These are phyloP conservation scores for Patellifolia procumbens DNA, from an alignment of 179 eudicot species.

Conservation along the genomic window DNA sequence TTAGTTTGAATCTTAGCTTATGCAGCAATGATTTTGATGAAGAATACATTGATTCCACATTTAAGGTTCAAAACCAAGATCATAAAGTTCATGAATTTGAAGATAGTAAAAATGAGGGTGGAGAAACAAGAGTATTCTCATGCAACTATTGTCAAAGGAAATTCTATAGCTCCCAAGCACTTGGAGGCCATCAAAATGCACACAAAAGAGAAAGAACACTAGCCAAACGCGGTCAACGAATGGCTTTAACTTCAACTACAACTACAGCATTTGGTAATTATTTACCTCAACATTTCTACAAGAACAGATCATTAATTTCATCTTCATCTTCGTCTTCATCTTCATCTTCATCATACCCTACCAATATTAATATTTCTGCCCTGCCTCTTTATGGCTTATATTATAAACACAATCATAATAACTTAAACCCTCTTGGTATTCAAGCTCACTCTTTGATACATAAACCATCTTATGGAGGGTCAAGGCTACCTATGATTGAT, in stretches of 20 bases:
- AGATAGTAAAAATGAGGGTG: constrained; percentile 14
- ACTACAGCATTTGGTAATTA: constrained; percentile 11
- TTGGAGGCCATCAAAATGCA: constrained; percentile 43
- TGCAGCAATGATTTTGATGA: constrained; percentile 23
- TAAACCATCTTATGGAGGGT: constrained; percentile 31
- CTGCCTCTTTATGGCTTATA: constrained; percentile 32
- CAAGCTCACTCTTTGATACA: constrained; percentile 42
- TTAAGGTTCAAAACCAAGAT: not conserved
- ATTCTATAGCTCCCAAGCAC: constrained; percentile 39
- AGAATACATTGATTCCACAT: constrained; percentile 3
- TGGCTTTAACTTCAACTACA: not conserved
- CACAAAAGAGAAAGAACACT: constrained; percentile 39
- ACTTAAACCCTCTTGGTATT: constrained; percentile 28
- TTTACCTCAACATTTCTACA: constrained; percentile 29
- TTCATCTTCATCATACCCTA: too few relatives aligned
- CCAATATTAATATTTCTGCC: constrained; percentile 3
- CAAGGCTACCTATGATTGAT: constrained; percentile 25
- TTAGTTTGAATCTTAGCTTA: constrained; percentile 33
- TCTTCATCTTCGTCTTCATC: too few relatives aligned
- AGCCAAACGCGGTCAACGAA: constrained; percentile 33
- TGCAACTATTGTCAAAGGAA: constrained; percentile 44
- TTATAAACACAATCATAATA: not conserved
- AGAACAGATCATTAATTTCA: constrained; percentile 18
- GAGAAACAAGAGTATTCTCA: constrained; percentile 33
- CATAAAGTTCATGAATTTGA: not conserved